These are phyloP conservation scores for Avena insularis DNA, from an alignment of 176 grass and related monocot genomes.

Conservation along the genomic window DNA sequence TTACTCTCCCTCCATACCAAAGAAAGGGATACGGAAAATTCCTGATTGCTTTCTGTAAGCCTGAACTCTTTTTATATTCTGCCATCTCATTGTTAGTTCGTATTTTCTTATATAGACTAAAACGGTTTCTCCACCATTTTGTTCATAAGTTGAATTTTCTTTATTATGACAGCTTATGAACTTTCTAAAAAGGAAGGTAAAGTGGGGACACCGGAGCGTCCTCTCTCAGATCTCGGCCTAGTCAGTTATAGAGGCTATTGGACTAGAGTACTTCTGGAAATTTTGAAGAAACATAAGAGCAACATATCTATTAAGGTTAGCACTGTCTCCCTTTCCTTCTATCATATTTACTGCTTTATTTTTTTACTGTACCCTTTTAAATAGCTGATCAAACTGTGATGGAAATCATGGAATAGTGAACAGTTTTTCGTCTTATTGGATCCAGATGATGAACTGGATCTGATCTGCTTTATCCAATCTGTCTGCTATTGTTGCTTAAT, in stretches of 20 bases:
- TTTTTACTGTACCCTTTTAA: conserved; percentile 7
- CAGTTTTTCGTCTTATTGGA: background rate
- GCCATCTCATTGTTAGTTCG: conserved; percentile 22
- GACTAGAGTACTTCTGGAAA: conserved; percentile 96
- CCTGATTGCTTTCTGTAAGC: conserved; percentile 97
- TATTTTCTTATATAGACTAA: background rate
- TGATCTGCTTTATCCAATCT: conserved; percentile 1
- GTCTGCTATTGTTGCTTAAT: conserved; percentile 2
- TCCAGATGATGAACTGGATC: background rate
- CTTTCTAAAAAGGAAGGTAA: conserved; percentile 99
- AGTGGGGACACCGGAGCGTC: conserved; percentile 94
- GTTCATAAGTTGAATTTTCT: conserved; percentile 17
- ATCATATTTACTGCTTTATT: background rate
- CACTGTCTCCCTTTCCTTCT: background rate
- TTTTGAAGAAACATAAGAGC: conserved; percentile 97
- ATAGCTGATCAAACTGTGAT: conserved; percentile 2
- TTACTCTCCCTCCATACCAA: conserved; percentile 99
- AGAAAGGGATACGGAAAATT: conserved; percentile 99
- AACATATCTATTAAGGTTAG: conserved; percentile 99
- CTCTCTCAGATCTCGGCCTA: conserved; percentile 95
- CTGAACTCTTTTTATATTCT: conserved; percentile 27
- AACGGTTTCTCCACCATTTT: conserved; percentile 25
- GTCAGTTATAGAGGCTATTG: conserved; percentile 95
- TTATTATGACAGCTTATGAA: conserved; percentile 77
- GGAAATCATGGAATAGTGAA: background rate